Conservation (phyloP, 306 rosid genomes). For the Cucumis cinereus region DNA sequence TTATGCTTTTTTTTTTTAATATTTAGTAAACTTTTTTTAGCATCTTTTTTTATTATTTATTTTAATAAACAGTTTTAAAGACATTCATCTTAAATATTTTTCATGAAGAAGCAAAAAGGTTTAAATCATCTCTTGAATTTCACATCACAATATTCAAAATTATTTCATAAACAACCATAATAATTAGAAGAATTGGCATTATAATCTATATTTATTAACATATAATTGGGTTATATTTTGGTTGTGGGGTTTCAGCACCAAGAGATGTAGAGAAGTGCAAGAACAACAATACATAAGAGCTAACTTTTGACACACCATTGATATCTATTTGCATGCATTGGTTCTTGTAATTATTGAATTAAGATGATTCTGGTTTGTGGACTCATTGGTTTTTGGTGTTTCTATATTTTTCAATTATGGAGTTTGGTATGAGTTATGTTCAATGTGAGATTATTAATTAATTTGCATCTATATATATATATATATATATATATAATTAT, state of each 20-base stretch:
- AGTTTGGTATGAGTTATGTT: neutral
- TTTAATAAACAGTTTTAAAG: too few relatives aligned
- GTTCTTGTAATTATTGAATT: neutral
- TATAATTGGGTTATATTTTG: neutral
- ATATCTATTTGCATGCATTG: neutral
- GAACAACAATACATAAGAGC: slow-evolving; percentile 23
- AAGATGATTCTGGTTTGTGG: neutral
- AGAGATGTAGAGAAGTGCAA: slow-evolving; percentile 78
- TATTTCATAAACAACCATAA: neutral
- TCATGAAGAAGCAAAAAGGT: too few relatives aligned
- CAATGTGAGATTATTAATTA: neutral
- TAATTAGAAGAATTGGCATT: neutral
- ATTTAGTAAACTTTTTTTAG: too few relatives aligned
- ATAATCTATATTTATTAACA: neutral
- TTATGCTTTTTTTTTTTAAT: too few relatives aligned
- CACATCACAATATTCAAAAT: too few relatives aligned
- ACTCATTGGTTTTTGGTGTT: neutral
- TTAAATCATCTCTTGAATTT: too few relatives aligned
- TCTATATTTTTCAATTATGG: neutral
- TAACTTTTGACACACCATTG: neutral
- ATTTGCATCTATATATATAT: neutral
- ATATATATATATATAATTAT: too few relatives aligned
- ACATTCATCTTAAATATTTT: too few relatives aligned
- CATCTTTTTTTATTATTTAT: too few relatives aligned
- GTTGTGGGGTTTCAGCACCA: slow-evolving; percentile 50